Evolutionary conservation across 306 rosid genomes (phyloP), one percentile per base, ranked within the genome.

Genomic region (Senna tora): DNA sequence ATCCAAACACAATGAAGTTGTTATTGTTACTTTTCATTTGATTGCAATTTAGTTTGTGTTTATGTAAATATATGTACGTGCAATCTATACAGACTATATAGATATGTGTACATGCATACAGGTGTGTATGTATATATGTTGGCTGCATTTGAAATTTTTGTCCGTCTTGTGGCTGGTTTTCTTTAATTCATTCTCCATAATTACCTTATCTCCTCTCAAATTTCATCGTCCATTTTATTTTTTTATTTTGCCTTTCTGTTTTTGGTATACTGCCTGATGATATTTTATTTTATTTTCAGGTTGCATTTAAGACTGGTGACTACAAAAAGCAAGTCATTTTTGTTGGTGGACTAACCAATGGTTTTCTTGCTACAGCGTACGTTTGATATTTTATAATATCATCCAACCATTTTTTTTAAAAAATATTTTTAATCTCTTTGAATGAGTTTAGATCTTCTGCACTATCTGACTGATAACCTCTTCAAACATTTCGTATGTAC

Each of bases 321-420:
- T 88, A 79, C 73, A 86, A 80, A 69, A 95, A 88, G 69, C 99
- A 91, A 77, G 90, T 94, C 73, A 87, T 94, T 62, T 91, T 94
- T 75, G 88, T 94, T 72, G 99, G 99, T 69, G 99, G 99, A 81
- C 73, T 94, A 49, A 77, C 95, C 0, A 96, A 91, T 85, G 99
- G 96, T 59, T 89, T 94, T 86, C 87, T 94, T 61, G 96, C 99
- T 41, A 85, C 93, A 32, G 69, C 86, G 97, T 94, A 91, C 28
- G 97, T 80, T 62, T 47, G 47, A 34, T 34, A 13, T 45, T 42
- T 21, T 28, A 49, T 30, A 58, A 25, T 63, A 41, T 61, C 39
- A 42, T 52, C 76, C 52, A 20, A 71, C 71, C 59, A 41, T 19
- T 43, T 11, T 56, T 72, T 25, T 25, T 25, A 1, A 1, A 25